phyloP scores from a whole-genome alignment of 1,284 basidiomycete species.

The Sporisorium exsertum region DNA sequence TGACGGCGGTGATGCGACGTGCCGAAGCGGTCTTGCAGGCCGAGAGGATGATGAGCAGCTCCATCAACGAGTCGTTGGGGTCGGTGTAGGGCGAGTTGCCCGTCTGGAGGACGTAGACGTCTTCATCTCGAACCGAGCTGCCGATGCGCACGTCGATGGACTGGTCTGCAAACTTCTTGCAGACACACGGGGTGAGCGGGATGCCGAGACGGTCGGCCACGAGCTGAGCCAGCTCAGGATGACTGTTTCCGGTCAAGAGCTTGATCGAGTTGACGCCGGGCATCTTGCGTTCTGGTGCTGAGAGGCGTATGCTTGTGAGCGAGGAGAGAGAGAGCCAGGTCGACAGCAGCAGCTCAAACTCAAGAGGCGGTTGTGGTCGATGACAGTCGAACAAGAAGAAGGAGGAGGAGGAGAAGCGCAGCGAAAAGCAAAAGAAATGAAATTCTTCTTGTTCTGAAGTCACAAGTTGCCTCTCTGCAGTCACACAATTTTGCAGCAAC shows the following conservation, averaged over 20 bases:
- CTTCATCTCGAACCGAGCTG: constrained; percentile 93
- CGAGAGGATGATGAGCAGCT: constrained; percentile 87
- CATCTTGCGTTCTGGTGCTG: constrained; percentile 37
- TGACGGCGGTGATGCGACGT: constrained; percentile 95
- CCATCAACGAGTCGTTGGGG: constrained; percentile 68
- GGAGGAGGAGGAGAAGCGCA: constrained; percentile 1
- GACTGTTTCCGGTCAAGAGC: constrained; percentile 94
- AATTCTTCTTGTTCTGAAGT: constrained; percentile 2
- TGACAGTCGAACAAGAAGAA: constrained; percentile 23
- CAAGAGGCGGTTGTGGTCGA: constrained; percentile 20
- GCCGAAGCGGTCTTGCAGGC: constrained; percentile 98
- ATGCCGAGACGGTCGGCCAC: constrained; percentile 95
- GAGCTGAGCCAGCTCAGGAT: constrained; percentile 92
- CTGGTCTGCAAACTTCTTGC: constrained; percentile 91
- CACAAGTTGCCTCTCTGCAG: constrained; percentile 7
- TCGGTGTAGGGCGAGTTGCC: constrained; percentile 65
- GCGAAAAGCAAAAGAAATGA: constrained; percentile 8
- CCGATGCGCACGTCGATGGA: constrained; percentile 78
- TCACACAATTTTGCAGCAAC: background rate
- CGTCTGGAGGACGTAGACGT: constrained; percentile 68
- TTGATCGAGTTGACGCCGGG: constrained; percentile 77
- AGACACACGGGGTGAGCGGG: constrained; percentile 86
- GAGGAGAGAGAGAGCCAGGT: background rate
- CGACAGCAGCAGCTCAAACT: background rate
- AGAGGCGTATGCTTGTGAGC: background rate